These are phyloP conservation scores for Globisporangium ultimum DNA, from an alignment of 352 stramenopile species.

Conservation along the genomic window DNA sequence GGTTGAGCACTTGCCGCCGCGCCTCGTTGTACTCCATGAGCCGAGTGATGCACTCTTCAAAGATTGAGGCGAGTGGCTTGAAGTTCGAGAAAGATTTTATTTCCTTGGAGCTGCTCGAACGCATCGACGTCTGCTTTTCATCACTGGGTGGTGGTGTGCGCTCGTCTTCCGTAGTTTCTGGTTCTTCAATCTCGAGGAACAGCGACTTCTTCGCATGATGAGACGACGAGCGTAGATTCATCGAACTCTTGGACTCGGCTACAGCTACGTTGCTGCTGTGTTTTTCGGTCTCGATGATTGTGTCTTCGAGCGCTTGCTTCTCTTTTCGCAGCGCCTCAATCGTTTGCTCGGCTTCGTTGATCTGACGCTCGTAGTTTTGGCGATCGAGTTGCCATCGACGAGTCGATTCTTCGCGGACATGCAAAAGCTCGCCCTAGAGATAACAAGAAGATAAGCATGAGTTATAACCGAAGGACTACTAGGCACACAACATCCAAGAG, in stretches of 20 bases:
- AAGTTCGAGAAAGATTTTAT: too few species aligned
- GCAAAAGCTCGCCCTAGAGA: constrained; percentile 50
- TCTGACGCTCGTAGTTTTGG: constrained; percentile 62
- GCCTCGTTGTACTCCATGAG: constrained; percentile 59
- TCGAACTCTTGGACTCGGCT: not conserved
- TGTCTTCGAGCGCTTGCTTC: constrained; percentile 59
- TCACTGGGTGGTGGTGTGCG: constrained; percentile 3
- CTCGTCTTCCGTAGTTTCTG: constrained; percentile 8
- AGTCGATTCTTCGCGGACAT: constrained; percentile 55
- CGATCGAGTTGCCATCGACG: constrained; percentile 66
- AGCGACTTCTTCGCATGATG: constrained; percentile 4
- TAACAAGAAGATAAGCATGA: constrained; percentile 6
- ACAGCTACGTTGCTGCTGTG: not conserved
- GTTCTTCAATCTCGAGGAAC: constrained; percentile 8
- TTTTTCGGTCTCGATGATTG: constrained; percentile 37
- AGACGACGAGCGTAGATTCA: not conserved
- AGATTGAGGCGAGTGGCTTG: constrained; percentile 19
- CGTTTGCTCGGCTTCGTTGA: constrained; percentile 57
- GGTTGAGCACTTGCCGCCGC: constrained; percentile 48
- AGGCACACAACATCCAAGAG: not conserved
- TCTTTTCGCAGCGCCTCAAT: constrained; percentile 53
- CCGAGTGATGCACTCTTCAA: constrained; percentile 48
- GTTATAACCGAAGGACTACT: not conserved
- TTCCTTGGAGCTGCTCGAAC: too few species aligned
- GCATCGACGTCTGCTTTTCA: constrained; percentile 5